Conservation (phyloP, 148 eudicot species). For the Rhododendron williamsianum region DNA sequence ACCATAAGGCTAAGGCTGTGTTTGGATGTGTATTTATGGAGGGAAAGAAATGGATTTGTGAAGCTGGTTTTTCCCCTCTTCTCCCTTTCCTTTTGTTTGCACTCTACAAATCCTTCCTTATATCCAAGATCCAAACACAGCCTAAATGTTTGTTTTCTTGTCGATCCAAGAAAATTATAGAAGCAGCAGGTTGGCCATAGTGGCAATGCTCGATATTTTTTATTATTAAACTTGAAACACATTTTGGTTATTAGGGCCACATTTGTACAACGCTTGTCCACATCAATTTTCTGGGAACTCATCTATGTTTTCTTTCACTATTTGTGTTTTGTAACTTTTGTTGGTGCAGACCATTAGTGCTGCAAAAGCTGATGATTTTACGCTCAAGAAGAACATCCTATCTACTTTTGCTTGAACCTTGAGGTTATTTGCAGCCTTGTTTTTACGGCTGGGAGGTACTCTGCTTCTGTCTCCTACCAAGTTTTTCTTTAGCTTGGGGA, state of each 20-base stretch:
- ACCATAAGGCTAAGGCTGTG: background rate
- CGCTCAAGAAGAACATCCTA: constrained; percentile 88
- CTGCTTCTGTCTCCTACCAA: background rate
- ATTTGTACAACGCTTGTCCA: background rate
- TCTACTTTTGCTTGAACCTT: constrained; percentile 44
- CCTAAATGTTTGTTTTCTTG: background rate
- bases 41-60: background rate
- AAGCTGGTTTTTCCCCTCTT: background rate
- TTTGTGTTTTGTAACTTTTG: background rate
- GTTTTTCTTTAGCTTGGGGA: background rate
- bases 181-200: background rate
- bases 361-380: constrained; percentile 81
- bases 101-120: background rate
- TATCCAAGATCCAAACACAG: background rate
- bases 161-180: background rate
- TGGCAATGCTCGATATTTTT: background rate
- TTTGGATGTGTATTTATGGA: background rate
- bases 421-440: background rate
- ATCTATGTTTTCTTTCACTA: background rate
- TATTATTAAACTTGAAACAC: background rate
- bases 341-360: constrained; percentile 73
- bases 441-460: background rate
- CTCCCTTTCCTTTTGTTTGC: background rate
- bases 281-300: background rate
- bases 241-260: background rate